Conservation (phyloP, 345 rosid genomes). For the Microthlaspi erraticum region DNA sequence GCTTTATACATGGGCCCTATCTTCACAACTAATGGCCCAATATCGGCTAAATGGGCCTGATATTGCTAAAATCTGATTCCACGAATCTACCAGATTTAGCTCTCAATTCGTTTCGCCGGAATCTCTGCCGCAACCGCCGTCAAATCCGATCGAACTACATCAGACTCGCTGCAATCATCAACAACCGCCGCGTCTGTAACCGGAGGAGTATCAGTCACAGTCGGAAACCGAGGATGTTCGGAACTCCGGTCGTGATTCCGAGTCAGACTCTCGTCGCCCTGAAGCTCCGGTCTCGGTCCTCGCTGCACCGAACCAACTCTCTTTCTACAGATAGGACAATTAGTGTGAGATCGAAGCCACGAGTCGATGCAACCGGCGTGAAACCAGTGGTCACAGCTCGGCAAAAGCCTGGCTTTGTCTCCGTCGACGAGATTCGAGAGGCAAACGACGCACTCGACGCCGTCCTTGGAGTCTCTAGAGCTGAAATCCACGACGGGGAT, state of each 20-base stretch:
- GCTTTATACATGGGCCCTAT: conserved; percentile 8
- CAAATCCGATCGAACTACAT: not conserved
- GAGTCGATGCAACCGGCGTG: conserved; percentile 81
- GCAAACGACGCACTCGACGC: conserved; percentile 75
- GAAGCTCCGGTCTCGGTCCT: not conserved
- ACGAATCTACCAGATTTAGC: not conserved
- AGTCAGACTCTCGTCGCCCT: not conserved
- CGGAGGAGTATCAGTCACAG: not conserved
- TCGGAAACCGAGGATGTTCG: not conserved
- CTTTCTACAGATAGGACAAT: conserved; percentile 82
- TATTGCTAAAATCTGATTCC: conserved; percentile 1
- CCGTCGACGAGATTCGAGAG: conserved; percentile 70
- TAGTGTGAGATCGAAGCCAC: conserved; percentile 79
- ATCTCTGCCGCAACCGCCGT: conserved; percentile 1
- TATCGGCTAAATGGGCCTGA: conserved; percentile 16
- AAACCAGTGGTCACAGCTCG: conserved; percentile 75
- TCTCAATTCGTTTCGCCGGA: not conserved
- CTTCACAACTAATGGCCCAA: not conserved
- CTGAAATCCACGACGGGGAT: conserved; percentile 57
- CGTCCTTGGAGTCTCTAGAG: conserved; percentile 52
- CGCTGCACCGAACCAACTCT: conserved; percentile 40
- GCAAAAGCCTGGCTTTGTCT: conserved; percentile 68
- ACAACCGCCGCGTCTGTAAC: not conserved
- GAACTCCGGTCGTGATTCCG: conserved; percentile 1
- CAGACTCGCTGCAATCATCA: not conserved